phyloP scores from a whole-genome alignment of 148 eudicot genomes.

The Selenicereus undatus region DNA sequence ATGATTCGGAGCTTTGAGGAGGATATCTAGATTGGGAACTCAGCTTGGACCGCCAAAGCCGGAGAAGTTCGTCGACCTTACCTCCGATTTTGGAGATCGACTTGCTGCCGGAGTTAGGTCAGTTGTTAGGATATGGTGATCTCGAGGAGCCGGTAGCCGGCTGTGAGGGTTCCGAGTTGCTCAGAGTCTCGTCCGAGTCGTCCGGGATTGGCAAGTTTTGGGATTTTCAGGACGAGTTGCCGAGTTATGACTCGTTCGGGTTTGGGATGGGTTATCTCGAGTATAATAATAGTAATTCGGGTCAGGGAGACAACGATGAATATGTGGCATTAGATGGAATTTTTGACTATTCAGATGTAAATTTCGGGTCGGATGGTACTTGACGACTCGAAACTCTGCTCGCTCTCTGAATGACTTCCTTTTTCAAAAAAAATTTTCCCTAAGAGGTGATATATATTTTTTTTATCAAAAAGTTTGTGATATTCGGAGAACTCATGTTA shows the following conservation, averaged over 20 bases:
- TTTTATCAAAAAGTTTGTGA: no score
- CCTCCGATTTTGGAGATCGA: slow-evolving; percentile 32
- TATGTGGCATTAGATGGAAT: slow-evolving; percentile 58
- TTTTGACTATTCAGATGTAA: slow-evolving; percentile 61
- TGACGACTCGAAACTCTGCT: slow-evolving; percentile 51
- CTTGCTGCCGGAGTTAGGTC: slow-evolving; percentile 38
- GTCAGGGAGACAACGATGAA: slow-evolving; percentile 23
- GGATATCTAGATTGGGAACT: slow-evolving; percentile 32
- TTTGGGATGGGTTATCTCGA: slow-evolving; percentile 29
- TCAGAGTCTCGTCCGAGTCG: slow-evolving; percentile 26
- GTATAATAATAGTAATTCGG: not conserved
- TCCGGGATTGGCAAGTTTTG: slow-evolving; percentile 38
- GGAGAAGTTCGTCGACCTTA: slow-evolving; percentile 19
- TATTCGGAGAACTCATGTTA: not conserved
- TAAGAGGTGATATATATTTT: no score
- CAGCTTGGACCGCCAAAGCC: slow-evolving; percentile 11
- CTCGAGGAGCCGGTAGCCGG: not conserved
- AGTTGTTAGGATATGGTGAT: slow-evolving; percentile 21
- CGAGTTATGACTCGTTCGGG: slow-evolving; percentile 45
- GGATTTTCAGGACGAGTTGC: slow-evolving; percentile 36
- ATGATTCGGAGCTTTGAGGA: slow-evolving; percentile 75
- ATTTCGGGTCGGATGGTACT: slow-evolving; percentile 41
- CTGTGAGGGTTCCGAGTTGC: slow-evolving; percentile 37
- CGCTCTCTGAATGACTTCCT: slow-evolving; percentile 24
- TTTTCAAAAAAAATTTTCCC: not conserved